Percentiles rank a stretch among this genome's conserved stretches.
phyloP scores from a whole-genome alignment of 2,329 filamentous ascomycete genomes.

The Metarhizium guizhouense region DNA sequence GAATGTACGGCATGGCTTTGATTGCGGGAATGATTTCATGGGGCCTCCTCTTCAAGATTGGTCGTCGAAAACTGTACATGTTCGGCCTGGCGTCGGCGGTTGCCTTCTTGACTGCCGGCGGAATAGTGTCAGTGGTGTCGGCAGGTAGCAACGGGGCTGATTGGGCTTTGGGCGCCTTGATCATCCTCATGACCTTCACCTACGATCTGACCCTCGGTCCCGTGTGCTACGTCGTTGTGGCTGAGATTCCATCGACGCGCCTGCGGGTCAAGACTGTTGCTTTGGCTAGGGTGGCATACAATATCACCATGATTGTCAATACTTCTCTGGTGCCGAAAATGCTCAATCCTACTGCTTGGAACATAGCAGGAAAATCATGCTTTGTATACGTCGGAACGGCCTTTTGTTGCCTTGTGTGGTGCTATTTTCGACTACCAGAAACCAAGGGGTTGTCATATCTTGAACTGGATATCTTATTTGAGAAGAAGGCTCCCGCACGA shows the following conservation, averaged over 20 bases:
- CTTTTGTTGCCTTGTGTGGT: constrained; percentile 15
- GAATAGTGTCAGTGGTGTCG: constrained; percentile 24
- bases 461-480: constrained; percentile 20
- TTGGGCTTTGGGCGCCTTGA: constrained; percentile 27
- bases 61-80: constrained; percentile 32
- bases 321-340: constrained; percentile 18
- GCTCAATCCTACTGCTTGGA: constrained; percentile 18
- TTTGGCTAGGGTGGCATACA: constrained; percentile 22
- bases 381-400: constrained; percentile 15
- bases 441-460: constrained; percentile 17
- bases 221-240: constrained; percentile 29
- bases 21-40: constrained; percentile 30
- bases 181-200: constrained; percentile 30
- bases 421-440: constrained; percentile 18
- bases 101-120: constrained; percentile 28
- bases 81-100: constrained; percentile 21
- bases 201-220: constrained; percentile 30
- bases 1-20: constrained; percentile 30
- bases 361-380: constrained; percentile 17
- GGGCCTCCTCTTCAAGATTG: constrained; percentile 26
- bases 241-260: constrained; percentile 29
- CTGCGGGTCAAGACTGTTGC: constrained; percentile 31
- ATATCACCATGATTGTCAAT: constrained; percentile 15
- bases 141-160: constrained; percentile 17
- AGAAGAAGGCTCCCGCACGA: constrained; percentile 15